These are phyloP conservation scores for Clathrospora elynae DNA, from an alignment of 2,329 filamentous ascomycete genomes.

Conservation along the genomic window DNA sequence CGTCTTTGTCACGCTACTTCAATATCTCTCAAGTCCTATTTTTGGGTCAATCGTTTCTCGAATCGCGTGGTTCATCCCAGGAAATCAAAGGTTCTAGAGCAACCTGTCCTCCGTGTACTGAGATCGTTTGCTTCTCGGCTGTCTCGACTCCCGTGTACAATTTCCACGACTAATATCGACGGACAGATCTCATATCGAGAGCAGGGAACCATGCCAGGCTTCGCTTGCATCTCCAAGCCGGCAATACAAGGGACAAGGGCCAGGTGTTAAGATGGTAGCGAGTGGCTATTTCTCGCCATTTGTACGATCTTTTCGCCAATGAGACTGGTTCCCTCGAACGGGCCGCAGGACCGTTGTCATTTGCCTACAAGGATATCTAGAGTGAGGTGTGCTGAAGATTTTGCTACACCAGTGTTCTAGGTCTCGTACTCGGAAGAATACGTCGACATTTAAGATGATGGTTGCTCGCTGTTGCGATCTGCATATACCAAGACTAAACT, in stretches of 20 bases:
- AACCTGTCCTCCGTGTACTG: constrained; percentile 14
- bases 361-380: constrained; percentile 7
- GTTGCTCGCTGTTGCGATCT: constrained; percentile 25
- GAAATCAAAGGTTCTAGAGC: constrained; percentile 36
- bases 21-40: constrained; percentile 29
- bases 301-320: constrained; percentile 19
- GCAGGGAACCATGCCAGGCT: constrained; percentile 27
- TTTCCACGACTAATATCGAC: constrained; percentile 33
- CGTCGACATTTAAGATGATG: constrained; percentile 32
- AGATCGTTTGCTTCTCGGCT: constrained; percentile 14
- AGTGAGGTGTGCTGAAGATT: constrained; percentile 18
- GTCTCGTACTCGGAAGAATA: constrained; percentile 31
- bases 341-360: constrained; percentile 28
- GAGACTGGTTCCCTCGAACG: constrained; percentile 11
- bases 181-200: constrained; percentile 20
- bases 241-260: constrained; percentile 13
- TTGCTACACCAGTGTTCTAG: constrained; percentile 20
- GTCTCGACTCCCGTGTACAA: constrained; percentile 23
- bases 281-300: constrained; percentile 26
- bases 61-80: constrained; percentile 21
- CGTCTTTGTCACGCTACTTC: constrained; percentile 24
- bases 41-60: constrained; percentile 22
- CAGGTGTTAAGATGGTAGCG: constrained; percentile 20
- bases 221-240: constrained; percentile 18
- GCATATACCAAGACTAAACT: constrained; percentile 3